Evolutionary conservation across 345 rosid genomes (phyloP).

Genomic region (Populus alba): DNA sequence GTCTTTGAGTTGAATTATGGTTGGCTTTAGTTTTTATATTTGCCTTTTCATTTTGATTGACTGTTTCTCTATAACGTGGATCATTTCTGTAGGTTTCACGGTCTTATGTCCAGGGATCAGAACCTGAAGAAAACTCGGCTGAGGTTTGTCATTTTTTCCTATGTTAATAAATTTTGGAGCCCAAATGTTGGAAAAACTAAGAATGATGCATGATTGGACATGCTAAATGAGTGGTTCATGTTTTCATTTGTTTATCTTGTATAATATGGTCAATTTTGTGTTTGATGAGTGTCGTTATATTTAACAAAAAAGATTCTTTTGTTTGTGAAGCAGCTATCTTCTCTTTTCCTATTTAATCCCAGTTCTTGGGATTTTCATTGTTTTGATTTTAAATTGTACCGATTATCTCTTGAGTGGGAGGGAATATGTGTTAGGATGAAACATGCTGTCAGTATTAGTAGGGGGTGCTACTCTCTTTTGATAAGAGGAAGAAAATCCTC

Average conservation of each 20-base stretch:
- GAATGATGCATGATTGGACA: neutral
- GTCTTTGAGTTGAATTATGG: neutral
- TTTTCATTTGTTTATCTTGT: neutral
- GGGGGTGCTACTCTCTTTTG: neutral
- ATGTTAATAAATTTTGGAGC: neutral
- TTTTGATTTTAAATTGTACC: neutral
- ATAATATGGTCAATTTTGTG: neutral
- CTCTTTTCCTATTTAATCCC: neutral
- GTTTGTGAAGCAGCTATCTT: neutral
- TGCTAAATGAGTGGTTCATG: neutral
- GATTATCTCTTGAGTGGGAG: neutral
- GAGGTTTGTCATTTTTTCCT: conserved; percentile 47
- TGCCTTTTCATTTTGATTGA: neutral
- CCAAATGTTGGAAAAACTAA: neutral
- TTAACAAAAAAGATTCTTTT: neutral
- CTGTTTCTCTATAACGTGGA: conserved; percentile 1
- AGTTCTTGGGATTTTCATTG: neutral
- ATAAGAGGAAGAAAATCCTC: neutral
- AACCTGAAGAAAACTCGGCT: conserved; percentile 46
- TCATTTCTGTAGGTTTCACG: conserved; percentile 47
- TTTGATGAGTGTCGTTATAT: neutral
- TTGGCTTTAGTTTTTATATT: neutral
- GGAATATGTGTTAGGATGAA: neutral
- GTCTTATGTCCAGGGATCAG: conserved; percentile 39
- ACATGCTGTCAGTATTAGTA: neutral